phyloP scores from a whole-genome alignment of 2,329 filamentous ascomycete species.

The Fusarium subtropicale region DNA sequence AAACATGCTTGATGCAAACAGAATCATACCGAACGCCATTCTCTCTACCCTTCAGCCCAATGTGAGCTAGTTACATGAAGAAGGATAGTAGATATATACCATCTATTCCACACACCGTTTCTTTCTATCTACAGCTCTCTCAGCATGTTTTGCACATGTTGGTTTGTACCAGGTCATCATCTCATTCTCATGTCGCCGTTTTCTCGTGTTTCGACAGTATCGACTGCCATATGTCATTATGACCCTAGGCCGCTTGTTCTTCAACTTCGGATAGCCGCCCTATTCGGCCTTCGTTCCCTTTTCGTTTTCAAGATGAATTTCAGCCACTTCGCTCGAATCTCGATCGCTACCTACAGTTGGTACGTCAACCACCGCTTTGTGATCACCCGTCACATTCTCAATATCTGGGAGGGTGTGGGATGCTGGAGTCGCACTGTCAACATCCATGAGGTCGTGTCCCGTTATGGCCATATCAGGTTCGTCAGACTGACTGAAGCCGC shows the following conservation, averaged over 20 bases:
- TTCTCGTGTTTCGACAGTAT: conserved; percentile 28
- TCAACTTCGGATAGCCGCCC: conserved; percentile 21
- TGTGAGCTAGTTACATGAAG: conserved; percentile 14
- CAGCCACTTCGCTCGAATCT: conserved; percentile 60
- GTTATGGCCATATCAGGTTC: conserved; percentile 51
- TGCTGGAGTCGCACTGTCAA: conserved; percentile 28
- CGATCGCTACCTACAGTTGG: conserved; percentile 52
- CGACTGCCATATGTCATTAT: conserved; percentile 25
- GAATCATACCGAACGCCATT: conserved; percentile 32
- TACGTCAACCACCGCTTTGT: conserved; percentile 55
- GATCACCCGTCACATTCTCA: conserved; percentile 51
- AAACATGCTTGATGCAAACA: conserved; percentile 35
- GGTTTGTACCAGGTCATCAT: conserved; percentile 18
- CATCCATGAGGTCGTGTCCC: conserved; percentile 28
- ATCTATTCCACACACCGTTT: conserved; percentile 34
- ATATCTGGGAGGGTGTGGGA: conserved; percentile 46
- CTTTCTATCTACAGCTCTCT: conserved; percentile 39
- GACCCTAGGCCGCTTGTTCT: conserved; percentile 23
- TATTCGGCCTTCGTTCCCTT: conserved; percentile 44
- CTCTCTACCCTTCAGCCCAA: conserved; percentile 21
- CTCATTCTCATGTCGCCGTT: conserved; percentile 33
- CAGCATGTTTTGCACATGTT: conserved; percentile 31
- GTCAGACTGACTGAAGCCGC: conserved; percentile 39
- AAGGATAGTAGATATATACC: conserved; percentile 19
- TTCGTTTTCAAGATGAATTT: conserved; percentile 62